A percentile compares a stretch with the other conserved stretches of the same genome.
Conservation (phyloP, 1,284 basidiomycete species). For the Ganoderma lingzhi region DNA sequence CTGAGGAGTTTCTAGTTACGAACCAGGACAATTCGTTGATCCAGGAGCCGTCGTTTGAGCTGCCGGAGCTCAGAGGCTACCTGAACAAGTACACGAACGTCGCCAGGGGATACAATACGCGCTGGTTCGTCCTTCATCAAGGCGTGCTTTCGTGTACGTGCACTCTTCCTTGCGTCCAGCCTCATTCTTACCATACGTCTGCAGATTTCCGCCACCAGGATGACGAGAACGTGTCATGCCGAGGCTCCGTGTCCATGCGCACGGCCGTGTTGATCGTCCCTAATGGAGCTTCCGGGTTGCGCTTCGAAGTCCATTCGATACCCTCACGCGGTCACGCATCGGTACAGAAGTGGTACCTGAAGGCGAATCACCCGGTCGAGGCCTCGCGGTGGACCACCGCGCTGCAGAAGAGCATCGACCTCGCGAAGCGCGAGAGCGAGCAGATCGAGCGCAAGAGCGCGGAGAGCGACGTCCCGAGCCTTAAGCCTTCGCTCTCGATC, state of each 20-base stretch:
- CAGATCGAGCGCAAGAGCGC: constrained; percentile 38
- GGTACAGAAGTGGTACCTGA: constrained; percentile 88
- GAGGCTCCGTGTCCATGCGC: constrained; percentile 92
- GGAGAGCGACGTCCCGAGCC: constrained; percentile 45
- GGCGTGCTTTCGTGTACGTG: constrained; percentile 84
- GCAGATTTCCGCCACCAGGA: constrained; percentile 93
- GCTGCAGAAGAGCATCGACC: constrained; percentile 79
- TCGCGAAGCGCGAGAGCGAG: constrained; percentile 48
- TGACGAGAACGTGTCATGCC: constrained; percentile 87
- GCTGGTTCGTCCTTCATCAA: constrained; percentile 95
- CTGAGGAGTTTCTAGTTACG: constrained; percentile 57
- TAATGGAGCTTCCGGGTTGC: constrained; percentile 64
- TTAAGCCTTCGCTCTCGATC: constrained; percentile 33
- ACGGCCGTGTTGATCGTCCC: constrained; percentile 72
- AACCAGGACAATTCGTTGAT: constrained; percentile 82
- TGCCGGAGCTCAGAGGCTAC: constrained; percentile 80
- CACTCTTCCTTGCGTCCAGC: not conserved
- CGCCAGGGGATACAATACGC: constrained; percentile 88
- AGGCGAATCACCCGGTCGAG: constrained; percentile 91
- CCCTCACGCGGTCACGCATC: constrained; percentile 56
- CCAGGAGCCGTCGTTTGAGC: constrained; percentile 54
- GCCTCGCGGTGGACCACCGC: constrained; percentile 89
- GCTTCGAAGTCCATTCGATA: constrained; percentile 85
- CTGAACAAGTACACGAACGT: constrained; percentile 93
- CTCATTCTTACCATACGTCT: not conserved